These are phyloP conservation scores for Podospora appendiculata DNA, from an alignment of 495 filamentous ascomycete genomes.

Conservation along the genomic window DNA sequence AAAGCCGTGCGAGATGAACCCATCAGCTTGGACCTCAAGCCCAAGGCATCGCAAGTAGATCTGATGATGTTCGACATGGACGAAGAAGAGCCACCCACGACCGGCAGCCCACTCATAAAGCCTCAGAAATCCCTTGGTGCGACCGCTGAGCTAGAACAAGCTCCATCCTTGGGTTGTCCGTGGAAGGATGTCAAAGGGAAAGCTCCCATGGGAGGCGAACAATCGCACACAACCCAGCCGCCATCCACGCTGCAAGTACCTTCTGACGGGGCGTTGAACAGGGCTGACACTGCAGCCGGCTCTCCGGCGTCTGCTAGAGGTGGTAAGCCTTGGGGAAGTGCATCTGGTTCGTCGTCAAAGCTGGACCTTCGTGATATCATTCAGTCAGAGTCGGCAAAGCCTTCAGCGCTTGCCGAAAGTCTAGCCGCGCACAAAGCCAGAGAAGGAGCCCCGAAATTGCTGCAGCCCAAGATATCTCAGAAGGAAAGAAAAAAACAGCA, in stretches of 20 bases:
- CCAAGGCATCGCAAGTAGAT: conserved; percentile 59
- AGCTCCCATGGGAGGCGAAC: not conserved
- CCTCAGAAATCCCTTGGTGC: conserved; percentile 5
- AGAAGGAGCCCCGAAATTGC: conserved; percentile 10
- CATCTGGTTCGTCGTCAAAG: conserved; percentile 51
- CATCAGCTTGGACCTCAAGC: conserved; percentile 53
- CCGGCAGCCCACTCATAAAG: conserved; percentile 12
- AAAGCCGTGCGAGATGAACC: conserved; percentile 38
- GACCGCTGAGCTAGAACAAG: conserved; percentile 10
- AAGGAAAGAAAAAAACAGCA: conserved; percentile 73
- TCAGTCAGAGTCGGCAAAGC: conserved; percentile 56
- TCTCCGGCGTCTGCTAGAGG: conserved; percentile 9
- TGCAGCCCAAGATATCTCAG: not conserved
- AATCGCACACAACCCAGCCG: not conserved
- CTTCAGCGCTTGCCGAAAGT: conserved; percentile 67
- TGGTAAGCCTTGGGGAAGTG: conserved; percentile 54
- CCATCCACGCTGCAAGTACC: not conserved
- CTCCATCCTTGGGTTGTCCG: conserved; percentile 13
- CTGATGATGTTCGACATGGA: conserved; percentile 97
- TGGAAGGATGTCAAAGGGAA: conserved; percentile 14
- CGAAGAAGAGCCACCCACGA: conserved; percentile 46
- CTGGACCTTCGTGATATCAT: conserved; percentile 79
- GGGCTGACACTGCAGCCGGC: not conserved
- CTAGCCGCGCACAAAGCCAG: conserved; percentile 47
- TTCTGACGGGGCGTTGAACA: not conserved